These are phyloP conservation scores for Arthrinium phaeospermum DNA, from an alignment of 2,329 filamentous ascomycete genomes.

Conservation along the genomic window DNA sequence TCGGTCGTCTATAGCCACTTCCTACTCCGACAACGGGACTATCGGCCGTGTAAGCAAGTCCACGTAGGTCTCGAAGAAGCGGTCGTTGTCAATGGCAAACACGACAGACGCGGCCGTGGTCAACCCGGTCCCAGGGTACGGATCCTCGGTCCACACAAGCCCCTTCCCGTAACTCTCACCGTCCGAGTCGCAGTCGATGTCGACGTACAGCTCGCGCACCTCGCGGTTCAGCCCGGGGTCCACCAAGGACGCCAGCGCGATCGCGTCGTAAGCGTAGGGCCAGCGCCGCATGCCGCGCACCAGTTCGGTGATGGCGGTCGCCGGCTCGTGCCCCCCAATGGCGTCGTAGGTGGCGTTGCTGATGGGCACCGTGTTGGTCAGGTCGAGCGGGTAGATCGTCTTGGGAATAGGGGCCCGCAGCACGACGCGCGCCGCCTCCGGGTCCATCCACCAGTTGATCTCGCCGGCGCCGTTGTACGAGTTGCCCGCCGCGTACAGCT, in stretches of 20 bases:
- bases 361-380: slow-evolving; percentile 14
- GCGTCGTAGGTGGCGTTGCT: neutral
- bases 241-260: neutral
- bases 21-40: too few relatives aligned
- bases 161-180: slow-evolving; percentile 4
- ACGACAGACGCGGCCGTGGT: neutral
- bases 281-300: neutral
- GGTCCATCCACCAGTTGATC: slow-evolving; percentile 15
- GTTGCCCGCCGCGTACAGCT: slow-evolving; percentile 7
- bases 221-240: neutral
- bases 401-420: neutral
- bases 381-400: neutral
- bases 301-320: neutral
- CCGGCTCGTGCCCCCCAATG: neutral
- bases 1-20: too few relatives aligned
- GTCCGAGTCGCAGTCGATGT: neutral
- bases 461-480: slow-evolving; percentile 11
- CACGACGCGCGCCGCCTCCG: slow-evolving; percentile 11
- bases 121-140: neutral
- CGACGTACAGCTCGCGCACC: slow-evolving; percentile 1
- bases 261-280: neutral
- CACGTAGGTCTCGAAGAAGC: neutral
- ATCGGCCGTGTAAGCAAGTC: slow-evolving; percentile 8
- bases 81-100: neutral
- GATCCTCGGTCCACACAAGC: neutral